Conservation (phyloP, 2,329 filamentous ascomycete genomes). For the Xylaria sp. region DNA sequence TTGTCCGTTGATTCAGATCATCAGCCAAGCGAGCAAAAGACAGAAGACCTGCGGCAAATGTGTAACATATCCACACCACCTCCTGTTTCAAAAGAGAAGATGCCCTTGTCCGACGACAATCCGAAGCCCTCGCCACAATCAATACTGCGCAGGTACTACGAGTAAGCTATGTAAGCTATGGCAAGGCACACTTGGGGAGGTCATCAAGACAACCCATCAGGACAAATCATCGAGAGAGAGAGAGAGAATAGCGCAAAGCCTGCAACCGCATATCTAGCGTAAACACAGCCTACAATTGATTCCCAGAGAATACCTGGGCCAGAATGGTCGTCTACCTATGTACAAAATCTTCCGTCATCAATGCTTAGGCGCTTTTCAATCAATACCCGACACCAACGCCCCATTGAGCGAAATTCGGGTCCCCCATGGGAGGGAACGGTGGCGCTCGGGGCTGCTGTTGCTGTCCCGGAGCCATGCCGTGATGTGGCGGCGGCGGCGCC, state of each 20-base stretch:
- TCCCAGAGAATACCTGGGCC: conserved; percentile 2
- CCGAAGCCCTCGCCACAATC: background rate
- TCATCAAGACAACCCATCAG: too few species aligned
- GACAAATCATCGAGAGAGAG: too few species aligned
- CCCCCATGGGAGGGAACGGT: conserved; percentile 60
- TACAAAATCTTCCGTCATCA: conserved; percentile 22
- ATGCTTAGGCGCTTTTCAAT: background rate
- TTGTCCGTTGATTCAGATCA: conserved; percentile 3
- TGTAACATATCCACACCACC: conserved; percentile 29
- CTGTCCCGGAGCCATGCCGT: conserved; percentile 10
- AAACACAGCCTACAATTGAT: conserved; percentile 4
- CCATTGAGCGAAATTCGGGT: conserved; percentile 72
- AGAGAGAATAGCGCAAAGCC: background rate
- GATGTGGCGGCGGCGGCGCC: conserved; percentile 38
- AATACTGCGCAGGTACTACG: background rate
- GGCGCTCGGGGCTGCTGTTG: conserved; percentile 37
- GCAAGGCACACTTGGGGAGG: background rate
- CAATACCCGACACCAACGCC: conserved; percentile 46
- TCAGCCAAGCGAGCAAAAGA: background rate
- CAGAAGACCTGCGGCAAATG: conserved; percentile 26
- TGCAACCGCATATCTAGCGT: background rate
- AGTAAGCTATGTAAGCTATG: background rate
- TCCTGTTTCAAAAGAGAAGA: conserved; percentile 29
- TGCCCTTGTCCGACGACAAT: background rate
- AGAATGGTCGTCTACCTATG: conserved; percentile 20